Percentiles rank a stretch among this genome's conserved stretches.
These are phyloP conservation scores for Enterocytospora artemiae DNA, from an alignment of 371 early-diverging fungal species.

Conservation along the genomic window DNA sequence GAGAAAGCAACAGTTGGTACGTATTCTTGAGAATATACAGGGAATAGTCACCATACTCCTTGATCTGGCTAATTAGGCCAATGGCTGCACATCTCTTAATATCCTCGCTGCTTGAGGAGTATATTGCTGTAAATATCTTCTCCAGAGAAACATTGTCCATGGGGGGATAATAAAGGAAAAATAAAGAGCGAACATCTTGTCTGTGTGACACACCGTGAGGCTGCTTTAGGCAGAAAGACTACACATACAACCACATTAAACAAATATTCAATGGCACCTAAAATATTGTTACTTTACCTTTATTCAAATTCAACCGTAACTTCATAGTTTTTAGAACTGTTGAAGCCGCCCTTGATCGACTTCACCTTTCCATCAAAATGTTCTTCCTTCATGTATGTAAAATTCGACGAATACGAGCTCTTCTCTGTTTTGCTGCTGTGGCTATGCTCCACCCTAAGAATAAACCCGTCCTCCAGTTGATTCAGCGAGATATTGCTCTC, in stretches of 20 bases:
- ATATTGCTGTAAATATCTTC: constrained; percentile 53
- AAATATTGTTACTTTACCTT: constrained; percentile 3
- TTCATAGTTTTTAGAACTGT: constrained; percentile 19
- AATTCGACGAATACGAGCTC: neutral
- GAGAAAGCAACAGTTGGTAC: constrained; percentile 24
- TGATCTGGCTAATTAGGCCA: constrained; percentile 34
- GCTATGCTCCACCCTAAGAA: constrained; percentile 1
- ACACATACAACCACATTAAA: neutral
- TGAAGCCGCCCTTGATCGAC: constrained; percentile 16
- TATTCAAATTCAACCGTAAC: constrained; percentile 19
- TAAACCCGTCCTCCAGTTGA: constrained; percentile 12
- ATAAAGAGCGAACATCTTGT: neutral
- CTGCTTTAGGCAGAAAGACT: neutral
- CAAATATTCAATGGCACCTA: neutral
- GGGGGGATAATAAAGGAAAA: constrained; percentile 5
- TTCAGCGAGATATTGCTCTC: constrained; percentile 2
- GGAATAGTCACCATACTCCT: constrained; percentile 32
- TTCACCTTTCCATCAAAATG: constrained; percentile 9
- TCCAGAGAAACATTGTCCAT: constrained; percentile 40
- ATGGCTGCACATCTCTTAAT: constrained; percentile 47
- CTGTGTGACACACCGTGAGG: neutral
- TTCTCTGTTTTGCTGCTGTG: neutral
- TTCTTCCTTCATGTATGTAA: constrained; percentile 9
- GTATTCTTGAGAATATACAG: constrained; percentile 35
- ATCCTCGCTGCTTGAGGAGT: constrained; percentile 22